Evolutionary conservation across 805 yeast genomes (phyloP).

Genomic region (Yarrowia sp.): DNA sequence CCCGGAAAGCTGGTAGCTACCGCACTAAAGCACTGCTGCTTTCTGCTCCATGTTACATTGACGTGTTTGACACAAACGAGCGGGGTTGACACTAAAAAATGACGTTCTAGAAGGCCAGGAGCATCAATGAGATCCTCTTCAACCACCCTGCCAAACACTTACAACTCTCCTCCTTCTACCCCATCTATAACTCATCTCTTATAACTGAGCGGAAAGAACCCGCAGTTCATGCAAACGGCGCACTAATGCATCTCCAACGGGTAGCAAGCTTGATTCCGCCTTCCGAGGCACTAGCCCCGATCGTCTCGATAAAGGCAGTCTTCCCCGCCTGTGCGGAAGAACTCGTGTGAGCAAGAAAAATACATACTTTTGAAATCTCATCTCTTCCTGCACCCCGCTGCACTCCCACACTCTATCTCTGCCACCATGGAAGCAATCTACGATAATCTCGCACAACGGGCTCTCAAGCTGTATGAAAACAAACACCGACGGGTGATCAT

Average conservation of each 20-base stretch:
- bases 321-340: no score
- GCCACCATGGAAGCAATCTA: slow-evolving; percentile 11
- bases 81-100: no score
- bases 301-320: no score
- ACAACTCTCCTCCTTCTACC: background rate
- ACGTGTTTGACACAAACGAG: no score
- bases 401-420: background rate
- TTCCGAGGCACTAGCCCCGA: no score
- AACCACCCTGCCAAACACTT: background rate
- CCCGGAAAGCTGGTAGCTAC: background rate
- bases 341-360: no score
- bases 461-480: background rate
- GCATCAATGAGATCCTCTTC: no score
- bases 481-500: slow-evolving; percentile 47
- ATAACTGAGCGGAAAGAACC: background rate
- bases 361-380: no score
- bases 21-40: background rate
- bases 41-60: background rate
- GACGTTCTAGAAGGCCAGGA: no score
- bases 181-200: background rate
- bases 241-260: slow-evolving; percentile 6
- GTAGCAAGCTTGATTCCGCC: background rate
- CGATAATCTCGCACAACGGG: slow-evolving; percentile 8
- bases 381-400: no score
- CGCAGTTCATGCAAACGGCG: background rate